phyloP scores from a whole-genome alignment of 2,329 filamentous ascomycete species.

The Epichloe baconii region DNA sequence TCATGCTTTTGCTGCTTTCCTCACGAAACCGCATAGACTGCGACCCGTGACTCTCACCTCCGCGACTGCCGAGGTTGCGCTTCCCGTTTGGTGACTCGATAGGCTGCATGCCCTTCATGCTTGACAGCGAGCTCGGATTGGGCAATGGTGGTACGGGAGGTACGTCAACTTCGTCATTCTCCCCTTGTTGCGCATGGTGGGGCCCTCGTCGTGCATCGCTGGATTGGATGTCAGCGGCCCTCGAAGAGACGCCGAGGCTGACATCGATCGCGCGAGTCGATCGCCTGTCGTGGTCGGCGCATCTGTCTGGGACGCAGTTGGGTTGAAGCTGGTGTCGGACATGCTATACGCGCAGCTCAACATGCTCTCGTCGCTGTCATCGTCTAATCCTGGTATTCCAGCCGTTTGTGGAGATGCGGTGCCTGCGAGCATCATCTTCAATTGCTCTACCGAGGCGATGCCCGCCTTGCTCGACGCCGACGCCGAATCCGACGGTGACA shows the following conservation, averaged over 20 bases:
- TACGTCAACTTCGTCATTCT: constrained; percentile 24
- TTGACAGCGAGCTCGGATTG: constrained; percentile 18
- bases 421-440: constrained; percentile 48
- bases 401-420: constrained; percentile 28
- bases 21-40: constrained; percentile 21
- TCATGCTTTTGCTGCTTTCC: constrained; percentile 24
- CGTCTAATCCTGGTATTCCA: constrained; percentile 24
- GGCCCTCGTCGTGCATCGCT: constrained; percentile 14
- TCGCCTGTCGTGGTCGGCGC: constrained; percentile 15
- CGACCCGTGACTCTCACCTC: constrained; percentile 24
- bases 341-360: constrained; percentile 55
- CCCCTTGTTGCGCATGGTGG: background rate
- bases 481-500: constrained; percentile 30
- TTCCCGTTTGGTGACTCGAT: constrained; percentile 1
- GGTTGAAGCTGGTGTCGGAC: constrained; percentile 54
- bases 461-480: constrained; percentile 33
- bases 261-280: constrained; percentile 18
- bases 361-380: constrained; percentile 53
- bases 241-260: constrained; percentile 21
- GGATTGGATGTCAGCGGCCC: constrained; percentile 32
- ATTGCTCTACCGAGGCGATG: constrained; percentile 49
- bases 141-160: constrained; percentile 46
- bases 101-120: constrained; percentile 14
- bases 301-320: constrained; percentile 13
- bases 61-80: constrained; percentile 29